A percentile compares a stretch with the other conserved stretches of the same genome.
Conservation (phyloP, 176 grass and related monocot species). For the Cenchrus purpureus region DNA sequence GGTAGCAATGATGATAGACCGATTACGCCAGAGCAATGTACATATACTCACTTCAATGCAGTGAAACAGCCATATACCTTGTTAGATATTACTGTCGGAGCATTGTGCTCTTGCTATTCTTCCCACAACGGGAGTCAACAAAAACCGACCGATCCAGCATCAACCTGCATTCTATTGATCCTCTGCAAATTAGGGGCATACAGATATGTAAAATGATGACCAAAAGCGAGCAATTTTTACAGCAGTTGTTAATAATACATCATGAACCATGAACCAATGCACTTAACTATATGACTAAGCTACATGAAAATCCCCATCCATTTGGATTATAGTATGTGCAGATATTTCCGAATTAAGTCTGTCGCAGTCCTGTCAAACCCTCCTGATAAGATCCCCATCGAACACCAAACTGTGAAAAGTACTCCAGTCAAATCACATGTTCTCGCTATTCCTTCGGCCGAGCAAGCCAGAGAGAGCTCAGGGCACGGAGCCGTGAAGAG, state of each 20-base stretch:
- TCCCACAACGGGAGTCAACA: slow-evolving; percentile 17
- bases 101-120: slow-evolving; percentile 4
- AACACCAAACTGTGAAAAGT: slow-evolving; percentile 28
- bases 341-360: slow-evolving; percentile 43
- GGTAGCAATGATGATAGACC: neutral
- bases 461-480: slow-evolving; percentile 98
- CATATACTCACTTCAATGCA: neutral
- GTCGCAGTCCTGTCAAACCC: slow-evolving; percentile 41
- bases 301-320: slow-evolving; percentile 46
- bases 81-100: neutral
- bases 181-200: slow-evolving; percentile 31
- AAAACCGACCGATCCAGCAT: slow-evolving; percentile 6
- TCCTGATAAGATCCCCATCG: slow-evolving; percentile 29
- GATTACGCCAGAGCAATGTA: too few relatives aligned
- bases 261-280: slow-evolving; percentile 36
- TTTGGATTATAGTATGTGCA: slow-evolving; percentile 61
- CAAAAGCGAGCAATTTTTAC: slow-evolving; percentile 36
- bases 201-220: slow-evolving; percentile 21
- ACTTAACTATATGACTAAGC: slow-evolving; percentile 50
- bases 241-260: slow-evolving; percentile 32
- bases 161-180: slow-evolving; percentile 27
- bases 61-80: neutral
- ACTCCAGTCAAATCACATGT: slow-evolving; percentile 17
- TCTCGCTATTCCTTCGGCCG: slow-evolving; percentile 74
- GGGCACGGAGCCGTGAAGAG: slow-evolving; percentile 86